Evolutionary conservation across 2,329 filamentous ascomycete species (phyloP), one percentile per base, ranked within the genome.

Genomic region (Microcera coccophila): DNA sequence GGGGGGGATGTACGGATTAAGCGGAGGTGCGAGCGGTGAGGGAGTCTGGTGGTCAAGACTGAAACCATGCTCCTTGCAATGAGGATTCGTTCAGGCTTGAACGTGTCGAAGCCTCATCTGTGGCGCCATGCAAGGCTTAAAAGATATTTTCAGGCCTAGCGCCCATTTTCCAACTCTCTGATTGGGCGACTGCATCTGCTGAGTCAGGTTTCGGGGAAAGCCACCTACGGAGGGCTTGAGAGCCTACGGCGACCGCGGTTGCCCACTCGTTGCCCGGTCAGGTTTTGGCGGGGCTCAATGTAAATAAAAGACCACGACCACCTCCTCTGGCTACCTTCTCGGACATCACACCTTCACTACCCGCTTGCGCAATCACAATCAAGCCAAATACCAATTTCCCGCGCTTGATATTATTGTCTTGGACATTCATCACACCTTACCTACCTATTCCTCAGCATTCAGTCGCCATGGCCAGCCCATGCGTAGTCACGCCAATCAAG

Each of bases 401-500:
- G n/a, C n/a, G n/a, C n/a, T n/a, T n/a, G n/a, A n/a, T n/a, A n/a
- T n/a, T n/a, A n/a, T n/a, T 26, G 7, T 32, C 29, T 32, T 32
- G 5, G 8, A 9, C 29, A 32, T 15, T 32, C 29, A 15, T n/a
- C 15, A 32, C 11, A 8, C n/a, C 29, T 32, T n/a, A n/a, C 29
- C 29, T n/a, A 9, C 29, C n/a, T 15, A 14, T n/a, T 19, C 32
- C 41, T 24, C 37, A 37, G 53, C 32, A 54, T 43, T 59, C 57
- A 61, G 59, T 64, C 69, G 78, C 59, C 66, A 97, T 97, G 91
- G 89, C 91, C 66, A 86, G 72, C 47, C 67, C 84, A 67, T 72
- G 79, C 64, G 82, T 96, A 69, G 87, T 89, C 61, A 97, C 93
- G 48, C 93, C 93, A 47, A 77, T 93, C 65, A 97, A 96, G 79